These are phyloP conservation scores for Geosmithia morbida DNA, from an alignment of 2,329 filamentous ascomycete species.

Conservation along the genomic window DNA sequence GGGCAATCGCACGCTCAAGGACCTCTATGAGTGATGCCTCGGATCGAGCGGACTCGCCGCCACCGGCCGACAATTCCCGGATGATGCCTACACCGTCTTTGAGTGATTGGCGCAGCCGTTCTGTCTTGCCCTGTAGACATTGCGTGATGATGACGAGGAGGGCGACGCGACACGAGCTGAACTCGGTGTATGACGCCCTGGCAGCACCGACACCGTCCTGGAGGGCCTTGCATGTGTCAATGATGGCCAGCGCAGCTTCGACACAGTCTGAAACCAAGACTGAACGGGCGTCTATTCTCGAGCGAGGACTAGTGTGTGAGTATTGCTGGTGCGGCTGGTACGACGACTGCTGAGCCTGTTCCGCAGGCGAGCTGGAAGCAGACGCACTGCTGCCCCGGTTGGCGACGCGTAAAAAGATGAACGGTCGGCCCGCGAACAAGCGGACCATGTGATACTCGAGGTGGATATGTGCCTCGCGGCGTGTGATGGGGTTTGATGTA, in stretches of 20 bases:
- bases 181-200: conserved; percentile 39
- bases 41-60: conserved; percentile 35
- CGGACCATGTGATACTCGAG: conserved; percentile 37
- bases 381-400: neutral
- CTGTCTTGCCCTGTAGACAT: conserved; percentile 14
- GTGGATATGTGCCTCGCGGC: conserved; percentile 25
- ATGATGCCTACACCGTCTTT: conserved; percentile 34
- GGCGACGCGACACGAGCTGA: conserved; percentile 38
- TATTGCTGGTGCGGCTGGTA: neutral
- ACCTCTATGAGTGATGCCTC: conserved; percentile 37
- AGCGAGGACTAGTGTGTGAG: neutral
- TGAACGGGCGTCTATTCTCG: neutral
- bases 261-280: conserved; percentile 35
- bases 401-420: conserved; percentile 9
- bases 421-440: conserved; percentile 38
- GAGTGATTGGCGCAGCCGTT: conserved; percentile 26
- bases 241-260: conserved; percentile 33
- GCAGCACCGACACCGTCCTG: conserved; percentile 36
- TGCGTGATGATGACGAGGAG: conserved; percentile 30
- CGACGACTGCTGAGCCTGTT: neutral
- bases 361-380: neutral
- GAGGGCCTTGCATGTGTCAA: conserved; percentile 33
- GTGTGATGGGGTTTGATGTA: conserved; percentile 19
- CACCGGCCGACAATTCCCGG: conserved; percentile 33
- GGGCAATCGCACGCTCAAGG: conserved; percentile 25